These are phyloP conservation scores for Ganoderma multipileum DNA, from an alignment of 1,284 basidiomycete species.

Conservation along the genomic window DNA sequence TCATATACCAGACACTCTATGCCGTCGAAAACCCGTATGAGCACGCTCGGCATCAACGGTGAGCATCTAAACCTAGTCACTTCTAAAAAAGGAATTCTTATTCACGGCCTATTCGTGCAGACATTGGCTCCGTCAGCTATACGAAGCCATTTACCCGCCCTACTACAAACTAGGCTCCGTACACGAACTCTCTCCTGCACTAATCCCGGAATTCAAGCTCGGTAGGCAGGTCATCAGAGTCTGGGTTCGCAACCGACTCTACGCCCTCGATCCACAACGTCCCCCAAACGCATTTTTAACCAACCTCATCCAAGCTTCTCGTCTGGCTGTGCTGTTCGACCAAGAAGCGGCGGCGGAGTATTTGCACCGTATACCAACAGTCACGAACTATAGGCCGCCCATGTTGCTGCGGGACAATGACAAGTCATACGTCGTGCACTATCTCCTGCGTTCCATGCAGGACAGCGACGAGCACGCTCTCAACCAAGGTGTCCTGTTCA, in stretches of 20 bases:
- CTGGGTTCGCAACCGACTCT: slow-evolving; percentile 50
- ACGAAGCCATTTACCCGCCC: slow-evolving; percentile 34
- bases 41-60: slow-evolving; percentile 31
- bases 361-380: slow-evolving; percentile 29
- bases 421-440: slow-evolving; percentile 42
- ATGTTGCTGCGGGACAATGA: slow-evolving; percentile 21
- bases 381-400: slow-evolving; percentile 19
- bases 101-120: slow-evolving; percentile 14
- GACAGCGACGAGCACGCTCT: slow-evolving; percentile 31
- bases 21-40: slow-evolving; percentile 33
- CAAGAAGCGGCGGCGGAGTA: slow-evolving; percentile 15
- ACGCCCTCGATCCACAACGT: slow-evolving; percentile 28
- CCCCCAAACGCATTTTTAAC: slow-evolving; percentile 21
- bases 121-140: slow-evolving; percentile 34
- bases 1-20: slow-evolving; percentile 47
- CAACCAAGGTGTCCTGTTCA: slow-evolving; percentile 39
- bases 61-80: slow-evolving; percentile 10
- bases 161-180: slow-evolving; percentile 34
- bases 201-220: slow-evolving; percentile 46
- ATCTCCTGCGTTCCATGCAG: slow-evolving; percentile 42
- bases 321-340: slow-evolving; percentile 35
- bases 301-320: slow-evolving; percentile 34
- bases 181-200: slow-evolving; percentile 39
- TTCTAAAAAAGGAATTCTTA: neutral
- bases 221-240: slow-evolving; percentile 45